Evolutionary conservation across 208 protist species (phyloP).

Genomic region (Crithidia mellificae): DNA sequence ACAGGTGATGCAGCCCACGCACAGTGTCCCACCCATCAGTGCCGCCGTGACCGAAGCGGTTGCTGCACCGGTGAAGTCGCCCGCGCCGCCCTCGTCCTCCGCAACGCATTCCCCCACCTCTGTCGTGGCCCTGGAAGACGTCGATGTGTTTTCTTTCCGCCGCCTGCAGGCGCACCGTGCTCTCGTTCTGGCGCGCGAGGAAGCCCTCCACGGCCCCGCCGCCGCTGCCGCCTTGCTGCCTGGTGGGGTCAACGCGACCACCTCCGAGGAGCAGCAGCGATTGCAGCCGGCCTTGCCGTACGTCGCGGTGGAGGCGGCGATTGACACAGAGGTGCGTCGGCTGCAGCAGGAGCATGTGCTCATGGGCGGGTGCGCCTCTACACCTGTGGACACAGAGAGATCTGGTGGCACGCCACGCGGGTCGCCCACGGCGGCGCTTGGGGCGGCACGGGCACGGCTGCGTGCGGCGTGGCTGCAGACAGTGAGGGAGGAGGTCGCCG

Average conservation of each 20-base stretch:
- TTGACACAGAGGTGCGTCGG: constrained; percentile 22
- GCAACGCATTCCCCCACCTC: background rate
- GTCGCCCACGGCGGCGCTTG: background rate
- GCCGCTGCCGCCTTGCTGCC: background rate
- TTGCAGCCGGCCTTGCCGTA: constrained; percentile 12
- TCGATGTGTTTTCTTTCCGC: constrained; percentile 17
- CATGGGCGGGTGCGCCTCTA: background rate
- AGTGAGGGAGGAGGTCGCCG: constrained; percentile 2
- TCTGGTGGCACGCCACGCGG: background rate
- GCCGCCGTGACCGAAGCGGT: background rate
- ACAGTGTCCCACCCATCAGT: background rate
- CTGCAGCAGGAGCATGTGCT: constrained; percentile 17
- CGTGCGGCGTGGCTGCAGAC: constrained; percentile 19
- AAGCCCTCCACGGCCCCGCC: background rate
- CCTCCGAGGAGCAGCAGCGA: constrained; percentile 16
- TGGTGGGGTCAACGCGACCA: background rate
- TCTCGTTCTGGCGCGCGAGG: background rate
- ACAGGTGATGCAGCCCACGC: background rate
- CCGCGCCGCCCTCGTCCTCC: background rate
- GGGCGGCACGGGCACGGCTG: background rate
- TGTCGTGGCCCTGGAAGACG: constrained; percentile 24
- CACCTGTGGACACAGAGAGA: background rate
- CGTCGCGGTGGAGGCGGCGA: constrained; percentile 1
- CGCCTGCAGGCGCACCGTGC: constrained; percentile 23
- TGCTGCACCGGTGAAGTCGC: too few relatives aligned